Evolutionary conservation across 371 early-diverging fungal genomes (phyloP).

Genomic region (Apophysomyces sp.): DNA sequence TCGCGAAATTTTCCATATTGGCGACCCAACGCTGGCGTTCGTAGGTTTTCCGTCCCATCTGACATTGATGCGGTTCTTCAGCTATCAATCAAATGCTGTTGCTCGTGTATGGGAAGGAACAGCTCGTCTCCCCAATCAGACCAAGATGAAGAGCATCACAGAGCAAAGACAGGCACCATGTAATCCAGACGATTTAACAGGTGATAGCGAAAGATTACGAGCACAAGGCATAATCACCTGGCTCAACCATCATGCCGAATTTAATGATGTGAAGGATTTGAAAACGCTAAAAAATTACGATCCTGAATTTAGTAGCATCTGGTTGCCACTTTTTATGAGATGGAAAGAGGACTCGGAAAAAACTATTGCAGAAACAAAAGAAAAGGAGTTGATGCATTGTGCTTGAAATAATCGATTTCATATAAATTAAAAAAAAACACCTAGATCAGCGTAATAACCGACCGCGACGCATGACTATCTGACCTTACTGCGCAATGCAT

Average conservation of each 20-base stretch:
- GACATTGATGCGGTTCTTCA: slow-evolving; percentile 19
- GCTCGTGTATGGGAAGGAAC: slow-evolving; percentile 40
- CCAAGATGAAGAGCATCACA: slow-evolving; percentile 20
- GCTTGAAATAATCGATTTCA: background rate
- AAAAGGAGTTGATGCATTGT: background rate
- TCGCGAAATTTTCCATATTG: slow-evolving; percentile 30
- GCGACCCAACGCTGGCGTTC: slow-evolving; percentile 41
- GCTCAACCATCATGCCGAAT: slow-evolving; percentile 35
- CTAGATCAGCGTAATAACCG: background rate
- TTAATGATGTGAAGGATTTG: background rate
- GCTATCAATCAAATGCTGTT: slow-evolving; percentile 33
- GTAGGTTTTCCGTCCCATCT: slow-evolving; percentile 25
- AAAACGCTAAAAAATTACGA: background rate
- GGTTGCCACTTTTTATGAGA: background rate
- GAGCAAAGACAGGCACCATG: slow-evolving; percentile 13
- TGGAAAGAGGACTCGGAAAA: background rate
- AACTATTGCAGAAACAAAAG: background rate
- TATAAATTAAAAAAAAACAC: background rate
- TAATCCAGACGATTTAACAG: background rate
- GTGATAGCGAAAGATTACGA: slow-evolving; percentile 8
- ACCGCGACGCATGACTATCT: too few species aligned
- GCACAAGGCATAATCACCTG: slow-evolving; percentile 20
- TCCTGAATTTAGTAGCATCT: background rate
- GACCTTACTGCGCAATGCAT: too few species aligned
- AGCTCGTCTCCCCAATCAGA: slow-evolving; percentile 20